Evolutionary conservation across 495 filamentous ascomycete species (phyloP).

Genomic region (Penicillium lividum): DNA sequence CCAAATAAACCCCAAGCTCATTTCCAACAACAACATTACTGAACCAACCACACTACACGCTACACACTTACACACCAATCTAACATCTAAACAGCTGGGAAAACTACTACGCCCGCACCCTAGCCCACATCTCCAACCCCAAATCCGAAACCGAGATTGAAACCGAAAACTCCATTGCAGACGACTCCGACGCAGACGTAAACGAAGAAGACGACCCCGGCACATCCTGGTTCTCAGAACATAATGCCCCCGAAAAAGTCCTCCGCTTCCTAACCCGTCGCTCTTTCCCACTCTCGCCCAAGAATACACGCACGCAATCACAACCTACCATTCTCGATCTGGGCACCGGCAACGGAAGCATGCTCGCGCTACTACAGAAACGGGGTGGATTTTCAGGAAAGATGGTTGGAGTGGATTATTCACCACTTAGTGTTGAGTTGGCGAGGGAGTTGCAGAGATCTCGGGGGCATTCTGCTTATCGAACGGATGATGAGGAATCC

Average conservation of each 20-base stretch:
- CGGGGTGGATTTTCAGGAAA: constrained; percentile 56
- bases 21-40: no score
- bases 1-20: not conserved
- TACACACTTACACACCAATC: constrained; percentile 1
- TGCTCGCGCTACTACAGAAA: constrained; percentile 73
- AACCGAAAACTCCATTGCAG: constrained; percentile 8
- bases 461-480: constrained; percentile 44
- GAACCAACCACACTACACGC: no score
- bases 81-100: constrained; percentile 38
- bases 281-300: constrained; percentile 39
- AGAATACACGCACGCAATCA: constrained; percentile 19
- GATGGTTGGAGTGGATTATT: constrained; percentile 91
- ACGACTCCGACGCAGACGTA: constrained; percentile 20
- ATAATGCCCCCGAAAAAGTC: constrained; percentile 52
- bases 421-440: constrained; percentile 66
- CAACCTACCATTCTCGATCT: constrained; percentile 65
- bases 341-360: constrained; percentile 89
- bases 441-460: constrained; percentile 54
- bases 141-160: constrained; percentile 7
- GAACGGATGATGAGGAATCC: constrained; percentile 38
- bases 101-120: constrained; percentile 47
- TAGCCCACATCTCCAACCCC: constrained; percentile 37
- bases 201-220: constrained; percentile 50
- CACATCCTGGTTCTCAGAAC: constrained; percentile 56
- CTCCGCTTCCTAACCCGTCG: constrained; percentile 42